Evolutionary conservation across 2,329 filamentous ascomycete species (phyloP).

Genomic region (Fusarium veterinarium): DNA sequence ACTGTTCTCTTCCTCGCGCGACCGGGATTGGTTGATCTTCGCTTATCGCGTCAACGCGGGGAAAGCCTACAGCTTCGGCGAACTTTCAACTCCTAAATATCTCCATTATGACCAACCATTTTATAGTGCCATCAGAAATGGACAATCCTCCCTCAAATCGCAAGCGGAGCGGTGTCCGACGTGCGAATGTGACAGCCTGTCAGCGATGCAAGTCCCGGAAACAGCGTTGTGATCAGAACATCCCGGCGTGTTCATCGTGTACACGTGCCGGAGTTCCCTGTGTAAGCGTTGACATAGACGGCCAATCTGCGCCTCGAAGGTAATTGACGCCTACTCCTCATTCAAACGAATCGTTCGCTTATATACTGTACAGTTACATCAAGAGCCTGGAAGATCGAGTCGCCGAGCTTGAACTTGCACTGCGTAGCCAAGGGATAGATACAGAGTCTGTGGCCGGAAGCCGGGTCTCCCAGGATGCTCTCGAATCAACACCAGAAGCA

Average conservation of each 20-base stretch:
- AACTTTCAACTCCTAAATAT: not conserved
- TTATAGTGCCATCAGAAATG: not conserved
- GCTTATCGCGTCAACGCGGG: not conserved
- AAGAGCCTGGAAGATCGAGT: slow-evolving; percentile 43
- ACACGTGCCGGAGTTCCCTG: slow-evolving; percentile 24
- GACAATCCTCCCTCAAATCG: not conserved
- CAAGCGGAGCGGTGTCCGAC: slow-evolving; percentile 27
- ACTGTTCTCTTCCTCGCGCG: fast-evolving
- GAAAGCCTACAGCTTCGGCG: not conserved
- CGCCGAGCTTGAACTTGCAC: slow-evolving; percentile 35
- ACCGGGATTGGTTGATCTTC: fast-evolving
- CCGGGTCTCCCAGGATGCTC: not conserved
- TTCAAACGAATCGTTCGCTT: not conserved
- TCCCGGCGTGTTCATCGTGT: slow-evolving; percentile 38
- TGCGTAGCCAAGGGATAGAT: slow-evolving; percentile 13
- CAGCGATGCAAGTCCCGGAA: slow-evolving; percentile 35
- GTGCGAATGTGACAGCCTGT: slow-evolving; percentile 39
- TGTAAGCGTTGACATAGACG: slow-evolving; percentile 35
- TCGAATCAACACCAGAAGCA: not conserved
- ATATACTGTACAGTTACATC: slow-evolving; percentile 34
- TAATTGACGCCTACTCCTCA: not conserved
- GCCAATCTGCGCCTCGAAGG: slow-evolving; percentile 27
- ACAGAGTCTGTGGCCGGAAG: not conserved
- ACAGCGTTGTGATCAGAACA: slow-evolving; percentile 38
- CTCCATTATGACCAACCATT: not conserved